These are phyloP conservation scores for Fusarium sp. DNA, from an alignment of 2,329 filamentous ascomycete species.

Conservation along the genomic window DNA sequence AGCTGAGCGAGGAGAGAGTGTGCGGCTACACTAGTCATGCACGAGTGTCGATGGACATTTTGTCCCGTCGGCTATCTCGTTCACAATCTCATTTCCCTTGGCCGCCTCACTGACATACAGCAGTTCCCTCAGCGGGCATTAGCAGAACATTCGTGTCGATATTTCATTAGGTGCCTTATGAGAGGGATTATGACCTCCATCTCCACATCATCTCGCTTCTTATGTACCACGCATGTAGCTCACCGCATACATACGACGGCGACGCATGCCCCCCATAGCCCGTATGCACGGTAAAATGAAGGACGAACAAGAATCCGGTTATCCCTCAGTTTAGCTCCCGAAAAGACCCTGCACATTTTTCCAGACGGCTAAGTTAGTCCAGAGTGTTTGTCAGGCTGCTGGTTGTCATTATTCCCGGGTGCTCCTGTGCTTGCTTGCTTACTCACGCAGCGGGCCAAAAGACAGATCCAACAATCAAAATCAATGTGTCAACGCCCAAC, in stretches of 20 bases:
- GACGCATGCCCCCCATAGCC: slow-evolving; percentile 34
- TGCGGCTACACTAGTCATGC: slow-evolving; percentile 29
- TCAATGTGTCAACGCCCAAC: background rate
- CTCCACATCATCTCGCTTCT: slow-evolving; percentile 46
- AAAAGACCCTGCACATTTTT: slow-evolving; percentile 30
- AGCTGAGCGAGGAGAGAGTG: background rate
- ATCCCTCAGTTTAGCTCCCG: slow-evolving; percentile 25
- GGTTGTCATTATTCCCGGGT: slow-evolving; percentile 19
- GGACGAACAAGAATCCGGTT: slow-evolving; percentile 21
- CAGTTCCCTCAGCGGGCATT: background rate
- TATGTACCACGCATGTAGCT: slow-evolving; percentile 36
- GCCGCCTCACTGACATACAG: background rate
- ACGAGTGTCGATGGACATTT: slow-evolving; percentile 36
- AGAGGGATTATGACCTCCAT: slow-evolving; percentile 21
- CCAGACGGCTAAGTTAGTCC: background rate
- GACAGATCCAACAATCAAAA: slow-evolving; percentile 32
- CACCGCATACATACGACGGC: slow-evolving; percentile 35
- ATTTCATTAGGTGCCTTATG: slow-evolving; percentile 19
- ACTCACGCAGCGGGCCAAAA: slow-evolving; percentile 9
- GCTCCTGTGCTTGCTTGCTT: background rate
- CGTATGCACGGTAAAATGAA: slow-evolving; percentile 48
- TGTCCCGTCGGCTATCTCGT: background rate
- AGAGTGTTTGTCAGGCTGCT: background rate
- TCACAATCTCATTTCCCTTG: slow-evolving; percentile 19
- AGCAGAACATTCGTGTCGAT: slow-evolving; percentile 21